phyloP scores from a whole-genome alignment of 306 rosid genomes.

The Cucurbita pepo region DNA sequence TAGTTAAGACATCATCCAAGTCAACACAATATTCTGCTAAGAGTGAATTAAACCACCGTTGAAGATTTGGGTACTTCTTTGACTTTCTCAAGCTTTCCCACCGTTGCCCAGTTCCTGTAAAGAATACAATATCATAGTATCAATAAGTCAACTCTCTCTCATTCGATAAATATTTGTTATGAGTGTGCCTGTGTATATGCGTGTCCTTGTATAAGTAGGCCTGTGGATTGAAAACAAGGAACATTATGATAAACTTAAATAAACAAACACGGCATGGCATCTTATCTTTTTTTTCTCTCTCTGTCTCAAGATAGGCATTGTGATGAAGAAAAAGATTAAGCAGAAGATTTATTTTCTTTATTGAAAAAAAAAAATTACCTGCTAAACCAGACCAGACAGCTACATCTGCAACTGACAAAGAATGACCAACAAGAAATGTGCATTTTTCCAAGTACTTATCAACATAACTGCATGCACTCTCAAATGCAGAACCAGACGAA shows the following conservation, averaged over 20 bases:
- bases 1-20: constrained; percentile 36
- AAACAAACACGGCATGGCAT: background rate
- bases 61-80: constrained; percentile 65
- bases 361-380: constrained; percentile 23
- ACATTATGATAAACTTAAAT: background rate
- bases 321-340: background rate
- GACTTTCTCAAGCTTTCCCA: constrained; percentile 95
- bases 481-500: constrained; percentile 69
- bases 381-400: constrained; percentile 82
- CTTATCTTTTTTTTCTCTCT: background rate
- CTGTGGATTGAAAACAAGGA: background rate
- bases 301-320: background rate
- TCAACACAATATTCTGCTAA: constrained; percentile 28
- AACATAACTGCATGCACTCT: constrained; percentile 55
- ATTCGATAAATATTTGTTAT: background rate
- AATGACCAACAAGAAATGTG: constrained; percentile 43
- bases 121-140: background rate
- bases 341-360: background rate
- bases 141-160: background rate
- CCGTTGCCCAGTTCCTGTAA: constrained; percentile 64
- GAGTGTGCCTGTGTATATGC: background rate
- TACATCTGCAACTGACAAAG: constrained; percentile 66
- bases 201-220: background rate
- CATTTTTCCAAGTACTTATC: constrained; percentile 48
- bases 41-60: constrained; percentile 70